Base-by-base conservation (phyloP, 2,329 filamentous ascomycete genomes). In the Colletotrichum melonis region DNA sequence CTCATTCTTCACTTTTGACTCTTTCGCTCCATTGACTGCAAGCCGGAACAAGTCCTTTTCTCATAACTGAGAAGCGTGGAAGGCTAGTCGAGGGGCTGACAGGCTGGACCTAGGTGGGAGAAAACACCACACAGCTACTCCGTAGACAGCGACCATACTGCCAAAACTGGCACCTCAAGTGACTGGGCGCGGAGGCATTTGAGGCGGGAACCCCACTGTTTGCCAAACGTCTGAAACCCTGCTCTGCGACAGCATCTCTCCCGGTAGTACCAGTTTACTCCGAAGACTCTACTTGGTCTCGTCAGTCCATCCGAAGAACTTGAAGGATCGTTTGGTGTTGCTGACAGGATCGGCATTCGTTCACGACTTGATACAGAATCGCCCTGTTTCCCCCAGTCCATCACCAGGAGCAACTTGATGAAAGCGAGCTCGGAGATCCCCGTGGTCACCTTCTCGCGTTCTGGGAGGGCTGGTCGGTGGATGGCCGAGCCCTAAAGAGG, bases 221-320 rank as follows among this genome's bases (percentile, higher is more conserved):
- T 67, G 55, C 63, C 55, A 70, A 67, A 67, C 63, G 19, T 67
- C 68, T 70, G 68, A 70, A 70, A 70, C 68, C 55, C 57, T 70
- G 62, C 62, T 52, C 55, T 60, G 68, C 59, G 63, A 70, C 68
- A 70, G 63, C 63, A 30, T 52, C 63, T 32, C 54, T 65, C 60
- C 52, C 24, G 38, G 38, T 42, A 16, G 24, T 28, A 24, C n/a
- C 54, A 26, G 38, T 65, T 55, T 12, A n/a, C 52, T 46, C n/a
- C 14, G 19, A 26, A 42, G 22, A 19, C 12, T 38, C 19, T 54
- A 14, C 38, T 22, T 35, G 14, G 55, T 32, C 28, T 58, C 16
- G 16, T 58, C 26, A 28, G n/a, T n/a, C 28, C 28, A 55, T 49
- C 22, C 12, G 22, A 58, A 54, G 14, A 32, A 49, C 46, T 54